phyloP scores from a whole-genome alignment of 2,329 filamentous ascomycete genomes.

The Exophiala mesophila region DNA sequence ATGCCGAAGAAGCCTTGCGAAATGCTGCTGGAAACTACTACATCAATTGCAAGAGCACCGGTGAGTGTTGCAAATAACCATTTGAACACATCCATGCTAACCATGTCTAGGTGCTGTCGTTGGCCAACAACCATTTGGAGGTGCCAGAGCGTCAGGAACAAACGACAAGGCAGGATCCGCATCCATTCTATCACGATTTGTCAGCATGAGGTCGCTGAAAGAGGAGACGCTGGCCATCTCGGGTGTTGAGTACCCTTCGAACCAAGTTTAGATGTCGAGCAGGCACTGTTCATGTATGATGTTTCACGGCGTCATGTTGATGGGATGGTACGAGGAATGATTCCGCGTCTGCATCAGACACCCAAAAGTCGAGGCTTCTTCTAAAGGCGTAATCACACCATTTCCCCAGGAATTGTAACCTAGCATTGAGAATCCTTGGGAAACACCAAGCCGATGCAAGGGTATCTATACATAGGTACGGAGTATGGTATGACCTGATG shows the following conservation, averaged over 20 bases:
- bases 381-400: no score
- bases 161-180: slow-evolving; percentile 55
- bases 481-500: no score
- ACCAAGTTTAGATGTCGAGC: slow-evolving; percentile 42
- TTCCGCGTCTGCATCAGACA: no score
- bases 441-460: no score
- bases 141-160: slow-evolving; percentile 52
- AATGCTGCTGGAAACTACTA: slow-evolving; percentile 80
- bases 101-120: slow-evolving; percentile 37
- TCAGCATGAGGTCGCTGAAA: slow-evolving; percentile 53
- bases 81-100: slow-evolving; percentile 1
- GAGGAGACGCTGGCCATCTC: slow-evolving; percentile 49
- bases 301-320: no score
- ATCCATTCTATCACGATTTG: slow-evolving; percentile 49
- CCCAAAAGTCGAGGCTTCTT: no score
- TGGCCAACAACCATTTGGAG: slow-evolving; percentile 50
- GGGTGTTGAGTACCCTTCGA: slow-evolving; percentile 51
- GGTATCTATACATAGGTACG: no score
- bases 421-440: no score
- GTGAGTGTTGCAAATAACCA: slow-evolving; percentile 27
- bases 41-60: slow-evolving; percentile 72
- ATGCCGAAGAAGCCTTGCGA: slow-evolving; percentile 65
- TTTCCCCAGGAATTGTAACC: no score
- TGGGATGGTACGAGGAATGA: no score
- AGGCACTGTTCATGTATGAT: no score